A percentile compares a stretch with the other conserved stretches of the same genome.
Evolutionary conservation across 2,329 filamentous ascomycete genomes (phyloP).

Genomic region (Monilinia fructicola): DNA sequence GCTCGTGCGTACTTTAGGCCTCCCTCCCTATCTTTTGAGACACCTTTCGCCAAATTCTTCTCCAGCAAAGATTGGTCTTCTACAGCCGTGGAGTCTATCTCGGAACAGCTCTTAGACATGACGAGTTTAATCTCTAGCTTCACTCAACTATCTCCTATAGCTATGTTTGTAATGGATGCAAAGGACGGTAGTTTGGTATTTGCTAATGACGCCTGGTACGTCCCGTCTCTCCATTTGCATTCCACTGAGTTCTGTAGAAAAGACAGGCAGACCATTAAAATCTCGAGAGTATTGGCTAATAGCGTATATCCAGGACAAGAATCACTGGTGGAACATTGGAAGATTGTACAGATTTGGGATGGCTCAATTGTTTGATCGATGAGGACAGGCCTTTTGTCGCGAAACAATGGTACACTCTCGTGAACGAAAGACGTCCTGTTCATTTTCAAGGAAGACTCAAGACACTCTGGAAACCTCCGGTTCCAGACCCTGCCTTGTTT

Average conservation of each 20-base stretch:
- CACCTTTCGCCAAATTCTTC: no score
- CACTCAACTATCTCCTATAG: constrained; percentile 12
- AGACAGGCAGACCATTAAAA: neutral
- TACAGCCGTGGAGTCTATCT: constrained; percentile 1
- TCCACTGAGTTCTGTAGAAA: neutral
- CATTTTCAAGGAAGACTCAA: constrained; percentile 11
- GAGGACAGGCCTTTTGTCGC: neutral
- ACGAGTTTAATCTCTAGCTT: constrained; percentile 1
- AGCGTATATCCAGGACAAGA: neutral
- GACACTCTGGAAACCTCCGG: neutral
- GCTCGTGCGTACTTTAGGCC: no score
- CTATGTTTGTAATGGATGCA: constrained; percentile 2
- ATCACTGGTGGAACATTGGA: constrained; percentile 4
- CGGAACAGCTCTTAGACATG: constrained; percentile 2
- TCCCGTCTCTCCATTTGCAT: neutral
- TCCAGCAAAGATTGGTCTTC: no score
- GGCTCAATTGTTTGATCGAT: constrained; percentile 4
- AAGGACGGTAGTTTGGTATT: constrained; percentile 6
- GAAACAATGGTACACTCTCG: neutral
- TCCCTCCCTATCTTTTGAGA: no score
- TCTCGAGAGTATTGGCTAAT: neutral
- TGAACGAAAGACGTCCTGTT: neutral
- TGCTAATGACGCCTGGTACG: constrained; percentile 16
- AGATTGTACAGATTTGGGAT: neutral
- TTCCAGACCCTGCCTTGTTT: neutral